phyloP scores from a whole-genome alignment of 2,329 filamentous ascomycete species.

The Aspergillus phoenicis region DNA sequence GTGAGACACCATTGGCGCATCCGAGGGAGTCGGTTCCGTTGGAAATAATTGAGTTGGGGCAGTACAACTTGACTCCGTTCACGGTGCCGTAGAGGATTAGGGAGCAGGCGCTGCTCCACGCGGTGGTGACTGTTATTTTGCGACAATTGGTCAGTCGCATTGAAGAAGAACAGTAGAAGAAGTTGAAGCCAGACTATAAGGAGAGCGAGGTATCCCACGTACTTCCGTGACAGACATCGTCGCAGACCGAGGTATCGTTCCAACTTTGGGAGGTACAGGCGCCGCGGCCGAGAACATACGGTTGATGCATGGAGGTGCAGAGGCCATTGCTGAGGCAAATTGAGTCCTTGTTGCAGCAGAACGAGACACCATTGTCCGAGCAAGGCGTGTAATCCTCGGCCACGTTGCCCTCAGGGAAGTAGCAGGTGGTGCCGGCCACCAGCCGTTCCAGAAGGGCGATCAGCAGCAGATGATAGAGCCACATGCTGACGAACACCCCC shows the following conservation, averaged over 20 bases:
- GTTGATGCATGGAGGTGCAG: background rate
- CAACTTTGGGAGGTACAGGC: background rate
- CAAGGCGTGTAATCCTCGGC: background rate
- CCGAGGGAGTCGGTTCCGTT: background rate
- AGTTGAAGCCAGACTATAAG: background rate
- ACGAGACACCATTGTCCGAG: background rate
- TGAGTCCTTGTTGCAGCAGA: background rate
- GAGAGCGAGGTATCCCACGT: background rate
- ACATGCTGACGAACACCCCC: background rate
- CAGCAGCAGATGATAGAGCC: background rate
- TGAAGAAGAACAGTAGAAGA: too few species aligned
- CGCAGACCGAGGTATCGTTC: background rate
- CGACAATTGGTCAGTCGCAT: background rate
- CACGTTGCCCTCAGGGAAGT: background rate
- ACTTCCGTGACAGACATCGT: conserved; percentile 1
- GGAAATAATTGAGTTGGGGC: background rate
- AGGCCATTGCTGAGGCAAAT: background rate
- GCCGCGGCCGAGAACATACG: background rate
- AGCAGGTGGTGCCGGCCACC: background rate
- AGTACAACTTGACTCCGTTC: background rate
- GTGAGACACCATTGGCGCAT: background rate
- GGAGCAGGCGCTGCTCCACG: background rate
- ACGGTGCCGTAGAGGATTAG: background rate
- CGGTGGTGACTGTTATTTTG: background rate
- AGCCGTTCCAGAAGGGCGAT: background rate